phyloP scores from a whole-genome alignment of 148 eudicot genomes.

The Mesembryanthemum crystallinum region DNA sequence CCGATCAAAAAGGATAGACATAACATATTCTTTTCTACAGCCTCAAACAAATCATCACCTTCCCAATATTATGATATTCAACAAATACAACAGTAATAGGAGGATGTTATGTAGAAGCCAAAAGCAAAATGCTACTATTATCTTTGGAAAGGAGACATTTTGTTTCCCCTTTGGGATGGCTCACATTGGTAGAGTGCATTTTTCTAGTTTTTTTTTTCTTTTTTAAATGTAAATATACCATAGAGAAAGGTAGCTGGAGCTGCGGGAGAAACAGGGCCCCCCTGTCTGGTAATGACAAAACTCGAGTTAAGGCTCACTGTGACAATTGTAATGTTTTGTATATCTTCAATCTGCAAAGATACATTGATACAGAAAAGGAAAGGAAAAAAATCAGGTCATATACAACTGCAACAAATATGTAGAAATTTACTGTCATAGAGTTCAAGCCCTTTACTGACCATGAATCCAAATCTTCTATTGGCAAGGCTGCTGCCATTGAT shows the following conservation, averaged over 20 bases:
- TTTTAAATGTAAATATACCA: conserved; percentile 47
- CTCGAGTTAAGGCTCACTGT: conserved; percentile 61
- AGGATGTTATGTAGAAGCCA: too few species aligned
- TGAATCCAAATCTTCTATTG: conserved; percentile 74
- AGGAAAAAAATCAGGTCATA: background rate
- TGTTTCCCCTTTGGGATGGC: too few species aligned
- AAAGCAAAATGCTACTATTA: background rate
- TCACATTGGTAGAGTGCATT: too few species aligned
- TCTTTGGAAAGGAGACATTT: background rate
- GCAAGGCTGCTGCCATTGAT: conserved; percentile 51
- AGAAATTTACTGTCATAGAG: background rate
- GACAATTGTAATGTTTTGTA: conserved; percentile 48
- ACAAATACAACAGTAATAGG: too few species aligned
- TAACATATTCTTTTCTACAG: background rate
- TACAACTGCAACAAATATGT: background rate
- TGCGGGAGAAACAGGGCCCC: conserved; percentile 69
- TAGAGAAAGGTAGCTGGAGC: conserved; percentile 83
- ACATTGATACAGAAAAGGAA: background rate
- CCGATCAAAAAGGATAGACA: background rate
- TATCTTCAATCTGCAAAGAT: conserved; percentile 50
- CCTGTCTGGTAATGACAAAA: conserved; percentile 63
- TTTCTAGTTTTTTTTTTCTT: too few species aligned
- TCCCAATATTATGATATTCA: background rate
- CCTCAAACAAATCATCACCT: background rate
- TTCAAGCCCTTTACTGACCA: conserved; percentile 41